phyloP scores from a whole-genome alignment of 2,329 filamentous ascomycete genomes.

The Aspergillus japonicus region DNA sequence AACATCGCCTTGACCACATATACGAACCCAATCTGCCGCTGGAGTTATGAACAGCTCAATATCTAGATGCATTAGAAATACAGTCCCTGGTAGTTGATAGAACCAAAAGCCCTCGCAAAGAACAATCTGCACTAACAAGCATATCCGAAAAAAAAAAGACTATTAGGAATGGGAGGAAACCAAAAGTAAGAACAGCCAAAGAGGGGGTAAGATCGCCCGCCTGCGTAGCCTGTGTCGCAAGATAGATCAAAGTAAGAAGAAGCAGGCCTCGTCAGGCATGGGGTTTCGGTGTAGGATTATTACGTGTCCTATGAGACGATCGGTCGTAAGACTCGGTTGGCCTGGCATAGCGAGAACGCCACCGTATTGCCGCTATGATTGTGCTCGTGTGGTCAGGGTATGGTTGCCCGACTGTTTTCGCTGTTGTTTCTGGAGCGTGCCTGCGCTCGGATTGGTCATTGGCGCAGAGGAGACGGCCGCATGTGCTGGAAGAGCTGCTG shows the following conservation, averaged over 20 bases:
- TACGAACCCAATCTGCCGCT: too few relatives aligned
- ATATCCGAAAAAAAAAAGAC: too few relatives aligned
- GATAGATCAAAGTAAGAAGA: background rate
- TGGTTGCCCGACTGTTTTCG: background rate
- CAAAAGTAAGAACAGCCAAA: too few relatives aligned
- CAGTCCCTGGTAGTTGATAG: too few relatives aligned
- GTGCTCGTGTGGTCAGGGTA: background rate
- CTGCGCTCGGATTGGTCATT: background rate
- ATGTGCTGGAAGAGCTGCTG: conserved; percentile 31
- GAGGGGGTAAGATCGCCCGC: background rate
- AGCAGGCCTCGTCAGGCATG: background rate
- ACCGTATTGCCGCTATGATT: background rate
- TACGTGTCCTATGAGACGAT: background rate
- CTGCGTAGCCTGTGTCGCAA: background rate
- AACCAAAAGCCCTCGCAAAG: too few relatives aligned
- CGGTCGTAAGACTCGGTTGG: background rate
- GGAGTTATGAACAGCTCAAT: too few relatives aligned
- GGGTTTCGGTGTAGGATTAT: background rate
- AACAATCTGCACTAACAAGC: too few relatives aligned
- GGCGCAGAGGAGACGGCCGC: conserved; percentile 14
- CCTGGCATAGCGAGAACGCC: background rate
- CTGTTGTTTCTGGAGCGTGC: background rate
- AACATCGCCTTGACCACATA: too few relatives aligned
- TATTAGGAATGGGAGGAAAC: too few relatives aligned
- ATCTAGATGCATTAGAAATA: too few relatives aligned